Base-by-base conservation (phyloP, 129 eudicot species). In the Pittosporum tobira region DNA sequence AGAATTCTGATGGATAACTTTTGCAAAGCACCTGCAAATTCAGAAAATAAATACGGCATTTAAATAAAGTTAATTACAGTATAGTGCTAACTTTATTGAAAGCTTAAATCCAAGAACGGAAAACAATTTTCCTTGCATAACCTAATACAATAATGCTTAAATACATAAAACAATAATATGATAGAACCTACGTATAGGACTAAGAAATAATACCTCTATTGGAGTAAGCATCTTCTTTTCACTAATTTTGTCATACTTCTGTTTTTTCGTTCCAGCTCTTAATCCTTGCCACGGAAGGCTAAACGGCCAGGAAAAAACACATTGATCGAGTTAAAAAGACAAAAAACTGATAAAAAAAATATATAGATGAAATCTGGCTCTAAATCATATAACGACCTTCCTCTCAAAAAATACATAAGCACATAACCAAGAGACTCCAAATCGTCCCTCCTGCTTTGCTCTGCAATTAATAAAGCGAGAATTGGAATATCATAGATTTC, bases 401-500 rank as follows among this genome's bases (percentile, higher is more conserved):
- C 91, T 62, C 95, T 75, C 61, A 85, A 75, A 62, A 85, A 85
- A 68, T 85, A 85, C 95, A 85, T 82, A 48, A 86, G 95, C 74
- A 86, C 87, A 37, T 82, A 86, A 62, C 95, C 95, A 59, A 86
- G 95, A 73, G 87, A 86, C 71, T 86, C 95, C 73, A 86, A 70
- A 67, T 86, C 95, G 64, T 86, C 95, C 72, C 95, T 76, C 67
- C 95, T 86, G 75, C 95, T 86, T 77, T 86, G 95, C 66, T 86
- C 95, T 86, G 68, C 63, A 54, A 46, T 51, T 48, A 20, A 31
- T 36, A 60, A 15, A 15, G 3, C n/a, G 1, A 43, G n/a, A 57
- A 40, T 51, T 6, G 28, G 36, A 31, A 10, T 48, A 13, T 42
- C 51, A 43, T 60, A n/a, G 38, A 63, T 26, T 22, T 15, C 21